Evolutionary conservation across 495 filamentous ascomycete species (phyloP).

Genomic region (Viridothelium virens): DNA sequence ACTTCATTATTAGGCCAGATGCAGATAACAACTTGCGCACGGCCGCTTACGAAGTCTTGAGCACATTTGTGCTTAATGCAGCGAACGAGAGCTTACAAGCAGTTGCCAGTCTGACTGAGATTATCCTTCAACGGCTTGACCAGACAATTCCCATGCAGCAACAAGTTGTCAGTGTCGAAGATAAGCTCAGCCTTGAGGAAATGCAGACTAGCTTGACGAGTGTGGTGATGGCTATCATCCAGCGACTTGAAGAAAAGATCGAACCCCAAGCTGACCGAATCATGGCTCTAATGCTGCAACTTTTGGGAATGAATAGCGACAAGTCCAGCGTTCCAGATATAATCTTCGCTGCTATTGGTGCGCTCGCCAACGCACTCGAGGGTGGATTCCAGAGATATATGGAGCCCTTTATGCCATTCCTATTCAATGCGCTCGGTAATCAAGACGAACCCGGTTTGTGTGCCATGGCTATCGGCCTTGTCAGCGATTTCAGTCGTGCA

Average conservation of each 20-base stretch:
- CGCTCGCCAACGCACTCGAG: slow-evolving; percentile 78
- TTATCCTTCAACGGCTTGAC: slow-evolving; percentile 81
- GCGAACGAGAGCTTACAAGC: slow-evolving; percentile 75
- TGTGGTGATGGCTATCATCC: slow-evolving; percentile 82
- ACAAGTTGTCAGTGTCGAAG: slow-evolving; percentile 94
- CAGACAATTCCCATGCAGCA: slow-evolving; percentile 83
- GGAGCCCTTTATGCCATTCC: slow-evolving; percentile 82
- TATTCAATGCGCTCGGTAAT: slow-evolving; percentile 88
- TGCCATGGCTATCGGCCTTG: slow-evolving; percentile 93
- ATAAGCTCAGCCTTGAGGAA: slow-evolving; percentile 87
- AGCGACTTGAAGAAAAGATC: slow-evolving; percentile 86
- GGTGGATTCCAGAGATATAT: slow-evolving; percentile 93
- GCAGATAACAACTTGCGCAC: slow-evolving; percentile 91
- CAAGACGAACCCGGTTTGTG: slow-evolving; percentile 90
- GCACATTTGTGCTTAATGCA: slow-evolving; percentile 81
- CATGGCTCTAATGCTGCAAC: slow-evolving; percentile 77
- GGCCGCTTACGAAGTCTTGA: slow-evolving; percentile 96
- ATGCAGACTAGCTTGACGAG: slow-evolving; percentile 94
- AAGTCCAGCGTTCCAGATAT: slow-evolving; percentile 95
- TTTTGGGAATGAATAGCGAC: slow-evolving; percentile 64
- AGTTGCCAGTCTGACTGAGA: slow-evolving; percentile 71
- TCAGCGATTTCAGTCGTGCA: slow-evolving; percentile 90
- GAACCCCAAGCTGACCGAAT: slow-evolving; percentile 84
- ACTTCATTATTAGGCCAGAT: slow-evolving; percentile 45
- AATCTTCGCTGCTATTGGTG: slow-evolving; percentile 81